Evolutionary conservation across 176 grass and related monocot genomes (phyloP), one percentile per base, ranked within the genome.

Genomic region (Oryza glumipatula): DNA sequence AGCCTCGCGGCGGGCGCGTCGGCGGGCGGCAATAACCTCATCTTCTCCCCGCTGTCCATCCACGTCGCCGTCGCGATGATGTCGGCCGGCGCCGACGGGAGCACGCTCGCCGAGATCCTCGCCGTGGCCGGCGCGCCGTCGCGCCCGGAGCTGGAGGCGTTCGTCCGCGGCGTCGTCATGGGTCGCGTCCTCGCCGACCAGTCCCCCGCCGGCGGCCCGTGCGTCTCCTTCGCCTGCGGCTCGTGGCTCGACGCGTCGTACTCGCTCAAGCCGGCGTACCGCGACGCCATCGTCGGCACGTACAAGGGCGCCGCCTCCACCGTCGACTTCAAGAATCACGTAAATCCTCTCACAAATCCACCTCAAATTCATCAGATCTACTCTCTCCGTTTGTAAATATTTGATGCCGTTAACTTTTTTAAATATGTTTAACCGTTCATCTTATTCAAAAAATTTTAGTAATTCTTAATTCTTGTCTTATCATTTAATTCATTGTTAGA

Each of bases 21-120:
- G 15, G 17, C 6, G 6, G 7, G 1, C 38, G 4, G 1, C 8
- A 78, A n/a, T n/a, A n/a, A 78, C 60, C 76, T 78, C 36, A 44
- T 78, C 58, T 78, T 78, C 60, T 78, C 60, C 38, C 76, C 76
- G 58, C 38, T 78, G 21, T 78, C 76, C 13, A 78, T 78, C 22
- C 76, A 78, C 60, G 76, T 78, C 13, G 76, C 58, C 6, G 36
- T 78, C 13, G 76, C 76, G 41, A 43, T 43, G 41, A 43, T 43
- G 41, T 43, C 41, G 7, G 41, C 41, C 41, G 41, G 41, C 41
- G 41, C 41, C 39, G 41, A 1, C 41, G 41, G 41, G 7, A 38
- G 41, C 41, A 43, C 41, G 7, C 41, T 43, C 41, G 41, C 41
- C 41, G 41, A 43, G 41, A 43, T 43, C 41, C 41, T 43, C 1